Evolutionary conservation across 139 green algal genomes (phyloP).

Genomic region (Coelastrella sp.): DNA sequence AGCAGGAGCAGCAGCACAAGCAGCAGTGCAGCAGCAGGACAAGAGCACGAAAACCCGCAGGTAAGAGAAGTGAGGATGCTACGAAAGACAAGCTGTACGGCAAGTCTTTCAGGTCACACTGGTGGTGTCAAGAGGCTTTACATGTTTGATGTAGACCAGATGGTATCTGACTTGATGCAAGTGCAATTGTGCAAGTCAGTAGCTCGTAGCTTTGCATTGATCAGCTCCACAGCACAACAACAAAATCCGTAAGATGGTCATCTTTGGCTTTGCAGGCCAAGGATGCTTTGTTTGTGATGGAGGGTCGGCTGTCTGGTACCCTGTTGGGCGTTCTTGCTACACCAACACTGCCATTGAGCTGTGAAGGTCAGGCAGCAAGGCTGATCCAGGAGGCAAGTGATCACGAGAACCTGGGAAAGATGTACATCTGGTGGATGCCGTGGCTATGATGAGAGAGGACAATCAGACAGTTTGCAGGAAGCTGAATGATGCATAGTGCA

Average conservation of each 20-base stretch:
- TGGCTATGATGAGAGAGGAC: slow-evolving; percentile 65
- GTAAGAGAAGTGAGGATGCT: not conserved
- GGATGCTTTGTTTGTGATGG: slow-evolving; percentile 84
- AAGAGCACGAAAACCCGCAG: slow-evolving; percentile 35
- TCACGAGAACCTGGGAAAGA: slow-evolving; percentile 88
- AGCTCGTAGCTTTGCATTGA: no score
- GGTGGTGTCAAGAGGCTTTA: no score
- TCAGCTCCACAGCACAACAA: no score
- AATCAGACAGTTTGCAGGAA: not conserved
- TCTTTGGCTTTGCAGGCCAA: no score
- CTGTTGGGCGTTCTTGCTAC: slow-evolving; percentile 88
- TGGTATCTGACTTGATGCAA: not conserved
- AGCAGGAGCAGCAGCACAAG: slow-evolving; percentile 24
- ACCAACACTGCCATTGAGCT: slow-evolving; percentile 65
- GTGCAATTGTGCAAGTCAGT: no score
- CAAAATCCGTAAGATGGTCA: no score
- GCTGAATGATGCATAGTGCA: not conserved
- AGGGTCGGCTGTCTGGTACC: slow-evolving; percentile 82
- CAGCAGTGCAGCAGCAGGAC: slow-evolving; percentile 62
- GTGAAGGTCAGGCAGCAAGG: slow-evolving; percentile 84
- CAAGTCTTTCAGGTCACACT: no score
- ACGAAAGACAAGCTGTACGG: not conserved
- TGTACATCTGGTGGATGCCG: slow-evolving; percentile 97
- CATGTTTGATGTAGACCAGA: no score
- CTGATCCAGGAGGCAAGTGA: slow-evolving; percentile 91